phyloP scores from a whole-genome alignment of 164 flowering plant species.

The Dillenia suffruticosa region DNA sequence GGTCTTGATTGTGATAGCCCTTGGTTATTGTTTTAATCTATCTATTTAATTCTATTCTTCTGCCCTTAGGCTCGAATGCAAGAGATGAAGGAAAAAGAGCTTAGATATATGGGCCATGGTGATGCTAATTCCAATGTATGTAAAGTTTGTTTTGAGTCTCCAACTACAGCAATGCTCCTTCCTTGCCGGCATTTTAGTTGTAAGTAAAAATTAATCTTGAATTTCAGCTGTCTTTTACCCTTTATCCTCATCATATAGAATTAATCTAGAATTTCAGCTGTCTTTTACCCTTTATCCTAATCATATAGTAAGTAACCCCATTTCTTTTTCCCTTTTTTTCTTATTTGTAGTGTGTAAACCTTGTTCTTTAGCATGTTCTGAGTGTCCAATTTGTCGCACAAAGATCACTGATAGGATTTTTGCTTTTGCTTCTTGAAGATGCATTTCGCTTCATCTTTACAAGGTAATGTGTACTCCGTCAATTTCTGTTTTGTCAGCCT shows the following conservation, averaged over 20 bases:
- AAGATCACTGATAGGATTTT: conserved; percentile 86
- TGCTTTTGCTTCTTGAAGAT: conserved; percentile 67
- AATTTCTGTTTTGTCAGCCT: too few species aligned
- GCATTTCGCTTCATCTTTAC: not conserved
- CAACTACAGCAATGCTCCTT: conserved; percentile 90
- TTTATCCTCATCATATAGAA: not conserved
- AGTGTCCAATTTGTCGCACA: conserved; percentile 93
- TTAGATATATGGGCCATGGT: conserved; percentile 45
- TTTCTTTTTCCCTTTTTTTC: not conserved
- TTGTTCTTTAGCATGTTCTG: conserved; percentile 92
- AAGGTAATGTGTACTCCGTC: too few species aligned
- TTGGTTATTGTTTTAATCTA: not conserved
- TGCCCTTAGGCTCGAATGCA: conserved; percentile 78
- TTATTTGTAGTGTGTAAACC: conserved; percentile 85
- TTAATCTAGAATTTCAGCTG: too few species aligned
- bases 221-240: not conserved
- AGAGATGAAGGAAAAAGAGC: conserved; percentile 90
- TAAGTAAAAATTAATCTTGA: conserved; percentile 28
- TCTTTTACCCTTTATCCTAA: not conserved
- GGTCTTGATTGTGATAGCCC: too few species aligned
- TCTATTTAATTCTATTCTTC: conserved; percentile 3
- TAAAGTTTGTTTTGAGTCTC: conserved; percentile 89
- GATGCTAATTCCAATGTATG: conserved; percentile 85
- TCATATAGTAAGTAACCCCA: not conserved
- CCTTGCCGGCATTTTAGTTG: conserved; percentile 98